Conservation (phyloP, 2,329 filamentous ascomycete genomes). For the Neocatenulostroma microsporum region DNA sequence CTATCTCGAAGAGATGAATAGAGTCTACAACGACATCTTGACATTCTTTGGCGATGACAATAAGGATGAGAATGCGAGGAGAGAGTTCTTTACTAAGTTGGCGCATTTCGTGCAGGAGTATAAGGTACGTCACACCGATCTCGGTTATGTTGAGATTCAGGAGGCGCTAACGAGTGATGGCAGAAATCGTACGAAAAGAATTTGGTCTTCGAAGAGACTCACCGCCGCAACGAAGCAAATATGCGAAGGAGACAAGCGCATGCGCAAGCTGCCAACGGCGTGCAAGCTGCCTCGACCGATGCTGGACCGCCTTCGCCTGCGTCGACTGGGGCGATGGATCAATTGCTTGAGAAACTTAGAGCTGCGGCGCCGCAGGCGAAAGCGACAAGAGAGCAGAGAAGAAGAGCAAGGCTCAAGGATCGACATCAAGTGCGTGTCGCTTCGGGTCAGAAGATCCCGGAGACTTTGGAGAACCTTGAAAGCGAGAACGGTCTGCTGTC, state of each 20-base stretch:
- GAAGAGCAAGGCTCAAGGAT: conserved; percentile 82
- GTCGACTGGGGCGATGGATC: conserved; percentile 90
- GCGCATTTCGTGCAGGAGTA: conserved; percentile 85
- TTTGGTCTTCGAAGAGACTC: conserved; percentile 68
- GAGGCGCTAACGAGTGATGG: background rate
- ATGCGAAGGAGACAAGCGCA: conserved; percentile 70
- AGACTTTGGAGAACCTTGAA: conserved; percentile 36
- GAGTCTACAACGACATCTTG: conserved; percentile 92
- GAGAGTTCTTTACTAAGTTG: conserved; percentile 93
- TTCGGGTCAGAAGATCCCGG: conserved; percentile 80
- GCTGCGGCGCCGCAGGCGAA: conserved; percentile 83
- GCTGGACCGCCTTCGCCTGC: conserved; percentile 44
- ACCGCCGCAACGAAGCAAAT: conserved; percentile 77
- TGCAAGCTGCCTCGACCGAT: conserved; percentile 34
- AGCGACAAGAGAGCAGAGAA: conserved; percentile 80
- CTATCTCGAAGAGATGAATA: conserved; percentile 86
- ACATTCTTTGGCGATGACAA: conserved; percentile 93
- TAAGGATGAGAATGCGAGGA: conserved; percentile 79
- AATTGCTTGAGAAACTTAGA: conserved; percentile 84
- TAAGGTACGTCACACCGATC: conserved; percentile 51
- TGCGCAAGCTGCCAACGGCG: conserved; percentile 51
- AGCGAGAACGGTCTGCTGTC: conserved; percentile 24
- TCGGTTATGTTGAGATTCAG: background rate
- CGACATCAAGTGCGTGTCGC: conserved; percentile 82
- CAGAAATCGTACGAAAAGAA: conserved; percentile 91